Evolutionary conservation across 2,329 filamentous ascomycete species (phyloP).

Genomic region (Hypoxylon sp.): DNA sequence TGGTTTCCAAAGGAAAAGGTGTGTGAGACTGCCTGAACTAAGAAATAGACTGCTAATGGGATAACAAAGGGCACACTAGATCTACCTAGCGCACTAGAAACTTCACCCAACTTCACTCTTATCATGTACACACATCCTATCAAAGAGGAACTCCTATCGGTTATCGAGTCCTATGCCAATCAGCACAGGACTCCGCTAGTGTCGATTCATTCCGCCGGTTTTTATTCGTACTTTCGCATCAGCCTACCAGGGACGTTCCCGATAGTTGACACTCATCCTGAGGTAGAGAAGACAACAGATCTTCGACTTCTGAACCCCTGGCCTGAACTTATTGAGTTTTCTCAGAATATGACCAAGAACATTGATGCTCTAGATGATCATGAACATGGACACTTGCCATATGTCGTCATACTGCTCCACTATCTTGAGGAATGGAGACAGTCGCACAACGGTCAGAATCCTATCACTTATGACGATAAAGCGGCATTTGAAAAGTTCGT

Average conservation of each 20-base stretch:
- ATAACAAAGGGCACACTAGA: constrained; percentile 53
- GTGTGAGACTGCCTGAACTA: constrained; percentile 18
- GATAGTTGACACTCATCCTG: constrained; percentile 95
- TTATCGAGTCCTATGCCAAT: constrained; percentile 64
- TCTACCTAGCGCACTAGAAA: constrained; percentile 60
- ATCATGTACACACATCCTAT: constrained; percentile 70
- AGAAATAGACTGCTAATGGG: constrained; percentile 30
- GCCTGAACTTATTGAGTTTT: constrained; percentile 82
- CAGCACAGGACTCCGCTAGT: constrained; percentile 79
- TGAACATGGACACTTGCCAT: constrained; percentile 92
- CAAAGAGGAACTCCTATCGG: constrained; percentile 58
- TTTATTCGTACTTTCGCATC: constrained; percentile 91
- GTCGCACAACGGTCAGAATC: constrained; percentile 75
- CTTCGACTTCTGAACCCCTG: constrained; percentile 88
- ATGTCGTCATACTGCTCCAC: constrained; percentile 84
- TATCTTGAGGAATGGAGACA: constrained; percentile 87
- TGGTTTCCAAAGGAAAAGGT: constrained; percentile 71
- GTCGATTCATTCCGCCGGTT: constrained; percentile 89
- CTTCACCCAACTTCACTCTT: constrained; percentile 64
- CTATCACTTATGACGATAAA: constrained; percentile 87
- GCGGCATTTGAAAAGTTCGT: constrained; percentile 82
- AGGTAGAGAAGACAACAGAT: constrained; percentile 86
- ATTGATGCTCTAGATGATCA: constrained; percentile 81
- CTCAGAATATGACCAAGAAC: constrained; percentile 74
- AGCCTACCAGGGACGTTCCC: constrained; percentile 84